These are phyloP conservation scores for Larix kaempferi DNA, from an alignment of 75 land plant genomes.

Conservation along the genomic window DNA sequence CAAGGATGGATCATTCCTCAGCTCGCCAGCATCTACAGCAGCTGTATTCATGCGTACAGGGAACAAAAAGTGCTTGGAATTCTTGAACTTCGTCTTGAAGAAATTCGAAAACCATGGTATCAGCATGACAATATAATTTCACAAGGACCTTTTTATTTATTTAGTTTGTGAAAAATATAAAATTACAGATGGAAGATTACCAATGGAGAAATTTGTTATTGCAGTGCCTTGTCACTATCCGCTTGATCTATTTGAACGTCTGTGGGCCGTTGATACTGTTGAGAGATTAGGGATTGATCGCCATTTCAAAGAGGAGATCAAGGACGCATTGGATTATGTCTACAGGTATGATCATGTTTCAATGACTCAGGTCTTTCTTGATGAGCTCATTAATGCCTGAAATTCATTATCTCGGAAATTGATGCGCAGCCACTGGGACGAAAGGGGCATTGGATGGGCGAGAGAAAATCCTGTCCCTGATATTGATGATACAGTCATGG, in stretches of 20 bases:
- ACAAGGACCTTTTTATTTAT: not conserved
- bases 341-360: slow-evolving; percentile 11
- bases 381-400: not conserved
- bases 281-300: slow-evolving; percentile 36
- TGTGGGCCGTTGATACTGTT: slow-evolving; percentile 54
- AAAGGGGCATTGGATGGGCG: slow-evolving; percentile 30
- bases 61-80: slow-evolving; percentile 27
- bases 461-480: slow-evolving; percentile 16
- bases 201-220: not conserved
- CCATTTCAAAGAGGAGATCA: slow-evolving; percentile 18
- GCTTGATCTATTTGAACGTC: slow-evolving; percentile 33
- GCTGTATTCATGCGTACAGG: slow-evolving; percentile 14
- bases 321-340: slow-evolving; percentile 17
- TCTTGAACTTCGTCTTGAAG: slow-evolving; percentile 9
- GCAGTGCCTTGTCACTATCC: slow-evolving; percentile 12
- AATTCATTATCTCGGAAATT: not conserved
- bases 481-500: slow-evolving; percentile 33
- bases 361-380: too few relatives aligned
- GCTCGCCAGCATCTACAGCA: slow-evolving; percentile 24
- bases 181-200: not conserved
- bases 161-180: not conserved
- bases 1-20: slow-evolving; percentile 25
- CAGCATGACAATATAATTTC: not conserved
- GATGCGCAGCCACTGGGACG: slow-evolving; percentile 19
- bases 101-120: slow-evolving; percentile 20